A percentile compares a stretch with the other conserved stretches of the same genome.
Conservation (phyloP, 2,329 filamentous ascomycete genomes). For the Juglanconis oblonga region DNA sequence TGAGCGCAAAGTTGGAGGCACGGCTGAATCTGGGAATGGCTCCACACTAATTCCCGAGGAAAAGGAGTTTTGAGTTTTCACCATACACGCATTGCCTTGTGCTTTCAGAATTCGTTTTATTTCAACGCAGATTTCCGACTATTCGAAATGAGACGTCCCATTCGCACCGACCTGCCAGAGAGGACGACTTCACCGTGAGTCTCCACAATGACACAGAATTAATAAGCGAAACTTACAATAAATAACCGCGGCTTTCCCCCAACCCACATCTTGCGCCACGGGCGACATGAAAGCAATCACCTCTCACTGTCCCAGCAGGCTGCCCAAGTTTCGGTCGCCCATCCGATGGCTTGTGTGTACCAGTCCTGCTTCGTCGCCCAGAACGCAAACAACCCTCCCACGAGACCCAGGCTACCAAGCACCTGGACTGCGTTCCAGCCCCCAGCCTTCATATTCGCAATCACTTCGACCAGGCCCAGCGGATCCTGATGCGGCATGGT, state of each 20-base stretch:
- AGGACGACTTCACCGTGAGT: neutral
- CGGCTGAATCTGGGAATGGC: too few species aligned
- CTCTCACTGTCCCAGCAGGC: conserved; percentile 26
- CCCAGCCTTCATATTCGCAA: conserved; percentile 61
- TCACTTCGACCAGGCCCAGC: conserved; percentile 70
- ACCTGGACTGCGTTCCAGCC: conserved; percentile 71
- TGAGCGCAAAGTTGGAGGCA: too few species aligned
- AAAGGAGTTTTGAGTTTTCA: too few species aligned
- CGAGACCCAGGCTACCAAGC: conserved; percentile 68
- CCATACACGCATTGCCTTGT: too few species aligned
- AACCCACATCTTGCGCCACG: neutral
- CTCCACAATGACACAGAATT: neutral
- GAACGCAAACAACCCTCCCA: conserved; percentile 65
- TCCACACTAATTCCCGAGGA: too few species aligned
- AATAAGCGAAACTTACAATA: neutral
- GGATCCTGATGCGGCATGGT: conserved; percentile 62
- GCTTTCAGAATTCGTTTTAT: neutral
- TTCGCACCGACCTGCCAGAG: neutral
- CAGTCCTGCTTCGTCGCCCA: conserved; percentile 45
- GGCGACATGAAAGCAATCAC: conserved; percentile 2
- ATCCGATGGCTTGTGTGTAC: conserved; percentile 26
- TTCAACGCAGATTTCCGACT: neutral
- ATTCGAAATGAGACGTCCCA: neutral
- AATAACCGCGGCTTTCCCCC: neutral
- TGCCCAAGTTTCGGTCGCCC: conserved; percentile 28